These are phyloP conservation scores for Flaveria robusta DNA, from an alignment of 129 eudicot species.

Conservation along the genomic window DNA sequence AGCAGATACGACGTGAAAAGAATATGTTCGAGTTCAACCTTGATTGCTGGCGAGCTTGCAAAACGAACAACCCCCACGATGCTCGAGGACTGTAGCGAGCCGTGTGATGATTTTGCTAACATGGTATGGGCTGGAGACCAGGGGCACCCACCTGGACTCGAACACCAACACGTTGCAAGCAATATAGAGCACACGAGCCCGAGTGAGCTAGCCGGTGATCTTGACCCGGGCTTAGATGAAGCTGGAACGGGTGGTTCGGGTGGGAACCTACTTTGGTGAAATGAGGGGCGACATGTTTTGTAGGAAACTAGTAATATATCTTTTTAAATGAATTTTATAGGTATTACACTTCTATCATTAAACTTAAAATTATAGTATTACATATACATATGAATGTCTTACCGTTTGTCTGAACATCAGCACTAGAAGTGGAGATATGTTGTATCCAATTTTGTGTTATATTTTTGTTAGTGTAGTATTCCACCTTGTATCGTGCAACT, in stretches of 20 bases:
- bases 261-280: constrained; percentile 10
- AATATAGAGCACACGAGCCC: constrained; percentile 13
- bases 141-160: neutral
- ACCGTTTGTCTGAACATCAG: neutral
- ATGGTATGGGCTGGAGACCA: constrained; percentile 51
- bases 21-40: constrained; percentile 84
- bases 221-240: constrained; percentile 16
- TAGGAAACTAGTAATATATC: neutral
- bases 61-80: constrained; percentile 42
- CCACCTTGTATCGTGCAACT: no score
- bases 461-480: neutral
- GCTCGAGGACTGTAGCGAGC: constrained; percentile 31
- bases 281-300: neutral
- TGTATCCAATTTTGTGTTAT: neutral
- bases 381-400: neutral
- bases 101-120: constrained; percentile 48
- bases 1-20: constrained; percentile 82
- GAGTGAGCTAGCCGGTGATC: neutral
- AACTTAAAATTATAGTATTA: constrained; percentile 2
- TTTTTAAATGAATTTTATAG: neutral
- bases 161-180: neutral
- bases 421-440: neutral
- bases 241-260: neutral
- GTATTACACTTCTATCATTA: neutral
- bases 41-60: constrained; percentile 71